These are phyloP conservation scores for Urochloa ruziziensis DNA, from an alignment of 176 grass and related monocot genomes.

Conservation along the genomic window DNA sequence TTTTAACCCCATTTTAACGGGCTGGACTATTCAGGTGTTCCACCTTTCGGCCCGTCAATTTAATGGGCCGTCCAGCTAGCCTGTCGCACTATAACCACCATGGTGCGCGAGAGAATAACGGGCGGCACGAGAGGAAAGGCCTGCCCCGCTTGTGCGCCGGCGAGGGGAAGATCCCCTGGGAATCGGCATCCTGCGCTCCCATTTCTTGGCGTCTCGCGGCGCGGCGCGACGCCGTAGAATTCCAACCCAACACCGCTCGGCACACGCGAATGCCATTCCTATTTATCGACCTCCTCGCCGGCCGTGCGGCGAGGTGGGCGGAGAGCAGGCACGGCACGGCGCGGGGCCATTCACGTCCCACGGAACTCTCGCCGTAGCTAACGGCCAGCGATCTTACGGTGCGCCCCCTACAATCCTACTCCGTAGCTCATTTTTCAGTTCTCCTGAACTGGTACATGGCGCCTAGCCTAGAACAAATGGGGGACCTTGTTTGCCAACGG, in stretches of 20 bases:
- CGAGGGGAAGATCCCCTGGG: constrained; percentile 57
- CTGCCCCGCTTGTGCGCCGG: not conserved
- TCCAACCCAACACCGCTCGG: not conserved
- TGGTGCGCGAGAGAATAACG: no score
- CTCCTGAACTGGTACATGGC: not conserved
- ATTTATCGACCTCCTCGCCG: constrained; percentile 17
- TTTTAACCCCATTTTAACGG: not conserved
- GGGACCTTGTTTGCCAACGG: not conserved
- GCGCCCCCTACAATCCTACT: not conserved
- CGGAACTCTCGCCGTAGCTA: not conserved
- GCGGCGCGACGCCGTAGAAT: not conserved
- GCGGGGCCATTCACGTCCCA: no score
- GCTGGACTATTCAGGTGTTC: not conserved
- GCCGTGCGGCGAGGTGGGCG: constrained; percentile 12
- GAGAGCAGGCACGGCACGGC: not conserved
- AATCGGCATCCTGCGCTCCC: constrained; percentile 67
- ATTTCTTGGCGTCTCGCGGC: constrained; percentile 36
- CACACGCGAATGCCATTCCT: constrained; percentile 18
- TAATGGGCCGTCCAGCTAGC: not conserved
- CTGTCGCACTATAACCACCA: not conserved
- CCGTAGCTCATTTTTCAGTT: not conserved
- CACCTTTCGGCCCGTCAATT: not conserved
- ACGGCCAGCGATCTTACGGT: not conserved
- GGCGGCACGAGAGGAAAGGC: not conserved
- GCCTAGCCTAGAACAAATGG: not conserved